These are phyloP conservation scores for Mortierella sp. DNA, from an alignment of 371 early-diverging fungal species.

Conservation along the genomic window DNA sequence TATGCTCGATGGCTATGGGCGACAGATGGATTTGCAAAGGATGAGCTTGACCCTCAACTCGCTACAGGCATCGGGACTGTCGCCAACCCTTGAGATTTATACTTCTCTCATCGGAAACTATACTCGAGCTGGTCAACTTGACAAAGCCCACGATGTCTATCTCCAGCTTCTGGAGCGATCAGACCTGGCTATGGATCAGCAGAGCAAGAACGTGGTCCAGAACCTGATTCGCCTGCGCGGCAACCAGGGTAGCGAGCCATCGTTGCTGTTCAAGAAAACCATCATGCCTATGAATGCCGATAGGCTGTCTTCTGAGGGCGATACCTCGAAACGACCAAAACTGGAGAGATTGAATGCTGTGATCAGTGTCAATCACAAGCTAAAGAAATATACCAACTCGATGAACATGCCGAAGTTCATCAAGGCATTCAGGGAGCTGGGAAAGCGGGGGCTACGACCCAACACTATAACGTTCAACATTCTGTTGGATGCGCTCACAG, in stretches of 20 bases:
- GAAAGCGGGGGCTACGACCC: conserved; percentile 9
- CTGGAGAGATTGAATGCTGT: conserved; percentile 1
- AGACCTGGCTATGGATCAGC: conserved; percentile 22
- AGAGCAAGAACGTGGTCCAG: conserved; percentile 31
- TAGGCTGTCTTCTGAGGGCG: neutral
- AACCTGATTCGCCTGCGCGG: conserved; percentile 17
- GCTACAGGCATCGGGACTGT: conserved; percentile 14
- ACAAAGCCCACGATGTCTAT: conserved; percentile 28
- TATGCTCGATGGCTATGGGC: conserved; percentile 45
- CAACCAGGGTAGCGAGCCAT: neutral
- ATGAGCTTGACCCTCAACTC: conserved; percentile 15
- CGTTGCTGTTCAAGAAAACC: conserved; percentile 4
- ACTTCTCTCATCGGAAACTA: conserved; percentile 43
- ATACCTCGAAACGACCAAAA: no score
- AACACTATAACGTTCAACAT: conserved; percentile 42
- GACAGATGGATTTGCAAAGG: conserved; percentile 20
- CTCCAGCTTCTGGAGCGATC: conserved; percentile 10
- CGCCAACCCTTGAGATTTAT: conserved; percentile 33
- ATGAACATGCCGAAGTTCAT: conserved; percentile 22
- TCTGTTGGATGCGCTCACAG: conserved; percentile 11
- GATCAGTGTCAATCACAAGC: conserved; percentile 33
- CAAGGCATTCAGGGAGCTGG: conserved; percentile 7
- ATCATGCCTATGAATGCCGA: neutral
- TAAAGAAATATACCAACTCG: conserved; percentile 17
- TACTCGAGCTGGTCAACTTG: conserved; percentile 23